Conservation (phyloP, 1,284 basidiomycete species). For the Ganoderma sinense region DNA sequence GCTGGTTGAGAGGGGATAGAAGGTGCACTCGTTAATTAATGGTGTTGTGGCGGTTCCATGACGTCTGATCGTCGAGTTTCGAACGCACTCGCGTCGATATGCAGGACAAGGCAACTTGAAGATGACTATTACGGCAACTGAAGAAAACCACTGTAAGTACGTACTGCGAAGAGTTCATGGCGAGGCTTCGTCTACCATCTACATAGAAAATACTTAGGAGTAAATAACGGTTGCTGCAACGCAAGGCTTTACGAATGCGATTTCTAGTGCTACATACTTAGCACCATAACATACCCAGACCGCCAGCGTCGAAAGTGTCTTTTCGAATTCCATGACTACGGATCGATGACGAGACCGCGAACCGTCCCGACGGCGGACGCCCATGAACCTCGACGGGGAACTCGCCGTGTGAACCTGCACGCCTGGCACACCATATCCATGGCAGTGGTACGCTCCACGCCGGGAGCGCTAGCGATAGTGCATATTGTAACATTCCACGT, state of each 20-base stretch:
- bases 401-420: neutral
- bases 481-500: constrained; percentile 10
- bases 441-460: neutral
- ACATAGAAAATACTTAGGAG: neutral
- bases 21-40: neutral
- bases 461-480: neutral
- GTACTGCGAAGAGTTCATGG: neutral
- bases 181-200: neutral
- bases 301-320: neutral
- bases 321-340: neutral
- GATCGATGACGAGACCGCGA: neutral
- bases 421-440: neutral
- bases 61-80: neutral
- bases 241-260: neutral
- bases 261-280: neutral
- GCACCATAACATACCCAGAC: neutral
- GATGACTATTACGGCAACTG: neutral
- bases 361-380: neutral
- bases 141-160: neutral
- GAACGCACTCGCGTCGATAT: neutral
- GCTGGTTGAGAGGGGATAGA: neutral
- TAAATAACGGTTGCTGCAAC: neutral
- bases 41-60: neutral
- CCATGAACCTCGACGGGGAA: neutral
- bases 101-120: neutral